phyloP scores from a whole-genome alignment of 164 flowering plant species.

The Protea cynaroides region DNA sequence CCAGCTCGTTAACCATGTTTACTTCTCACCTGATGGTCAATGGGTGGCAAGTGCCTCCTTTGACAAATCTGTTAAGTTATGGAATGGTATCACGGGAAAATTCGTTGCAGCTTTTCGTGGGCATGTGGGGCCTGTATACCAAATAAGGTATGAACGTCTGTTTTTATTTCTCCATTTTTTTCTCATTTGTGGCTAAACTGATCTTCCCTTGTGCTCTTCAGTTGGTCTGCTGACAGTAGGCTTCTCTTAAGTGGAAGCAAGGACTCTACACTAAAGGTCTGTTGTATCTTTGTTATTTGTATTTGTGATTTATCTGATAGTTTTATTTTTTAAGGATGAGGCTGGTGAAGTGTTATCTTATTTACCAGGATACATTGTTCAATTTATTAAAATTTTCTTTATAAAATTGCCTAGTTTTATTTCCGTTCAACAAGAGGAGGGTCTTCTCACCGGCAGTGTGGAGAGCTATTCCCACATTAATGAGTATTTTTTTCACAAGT shows the following conservation, averaged over 20 bases:
- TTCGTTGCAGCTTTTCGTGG: constrained; percentile 92
- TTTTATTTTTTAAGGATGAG: not conserved
- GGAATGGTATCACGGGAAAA: constrained; percentile 90
- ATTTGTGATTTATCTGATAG: not conserved
- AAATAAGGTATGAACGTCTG: constrained; percentile 59
- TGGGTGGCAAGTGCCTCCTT: constrained; percentile 99
- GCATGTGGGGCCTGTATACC: constrained; percentile 98
- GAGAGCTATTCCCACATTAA: too few relatives aligned
- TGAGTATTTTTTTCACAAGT: too few relatives aligned
- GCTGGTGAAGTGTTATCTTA: not conserved
- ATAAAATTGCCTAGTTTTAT: not conserved
- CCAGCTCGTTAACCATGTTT: constrained; percentile 97
- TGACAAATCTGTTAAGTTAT: constrained; percentile 90
- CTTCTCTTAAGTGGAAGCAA: constrained; percentile 97
- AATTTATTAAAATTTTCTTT: too few relatives aligned
- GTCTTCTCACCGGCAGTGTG: too few relatives aligned
- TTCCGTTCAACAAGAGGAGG: not conserved
- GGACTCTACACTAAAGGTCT: constrained; percentile 90
- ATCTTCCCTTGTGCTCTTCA: constrained; percentile 27
- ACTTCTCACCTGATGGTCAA: constrained; percentile 97
- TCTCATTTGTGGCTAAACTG: constrained; percentile 6
- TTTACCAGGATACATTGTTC: too few relatives aligned
- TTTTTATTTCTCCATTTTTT: not conserved
- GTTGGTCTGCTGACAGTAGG: constrained; percentile 99
- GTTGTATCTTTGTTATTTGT: not conserved